Conservation (phyloP, 1,284 basidiomycete genomes). For the Wallemia mellicola region DNA sequence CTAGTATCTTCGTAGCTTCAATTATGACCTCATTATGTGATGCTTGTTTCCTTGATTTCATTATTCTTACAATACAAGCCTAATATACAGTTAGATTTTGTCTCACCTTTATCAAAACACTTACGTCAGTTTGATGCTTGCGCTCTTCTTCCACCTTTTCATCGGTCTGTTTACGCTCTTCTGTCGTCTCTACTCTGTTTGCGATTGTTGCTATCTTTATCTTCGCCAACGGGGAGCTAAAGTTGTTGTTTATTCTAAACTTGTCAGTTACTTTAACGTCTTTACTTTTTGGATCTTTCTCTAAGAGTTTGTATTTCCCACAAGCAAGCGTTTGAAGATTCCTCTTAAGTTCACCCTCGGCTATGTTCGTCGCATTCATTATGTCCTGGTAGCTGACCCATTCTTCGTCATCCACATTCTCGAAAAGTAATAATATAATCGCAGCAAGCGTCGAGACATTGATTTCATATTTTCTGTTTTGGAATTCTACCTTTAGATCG, state of each 20-base stretch:
- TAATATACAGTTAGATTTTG: slow-evolving; percentile 12
- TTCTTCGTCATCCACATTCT: slow-evolving; percentile 18
- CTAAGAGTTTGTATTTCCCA: slow-evolving; percentile 78
- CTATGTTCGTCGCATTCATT: slow-evolving; percentile 31
- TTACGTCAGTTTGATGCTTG: slow-evolving; percentile 60
- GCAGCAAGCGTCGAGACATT: slow-evolving; percentile 77
- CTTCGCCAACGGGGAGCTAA: slow-evolving; percentile 48
- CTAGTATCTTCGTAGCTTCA: slow-evolving; percentile 65
- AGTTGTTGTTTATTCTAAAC: slow-evolving; percentile 68
- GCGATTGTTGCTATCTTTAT: slow-evolving; percentile 86
- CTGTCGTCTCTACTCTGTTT: slow-evolving; percentile 48
- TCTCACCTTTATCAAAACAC: slow-evolving; percentile 9
- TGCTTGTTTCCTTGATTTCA: slow-evolving; percentile 87
- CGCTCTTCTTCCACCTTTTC: slow-evolving; percentile 79
- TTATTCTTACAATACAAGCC: slow-evolving; percentile 89
- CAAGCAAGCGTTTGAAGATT: slow-evolving; percentile 88
- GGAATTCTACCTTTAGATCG: slow-evolving; percentile 64
- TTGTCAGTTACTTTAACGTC: slow-evolving; percentile 45
- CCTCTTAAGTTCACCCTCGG: slow-evolving; percentile 50
- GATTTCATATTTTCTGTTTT: slow-evolving; percentile 48
- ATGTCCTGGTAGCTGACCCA: slow-evolving; percentile 18
- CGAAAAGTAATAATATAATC: slow-evolving; percentile 66
- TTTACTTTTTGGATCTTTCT: slow-evolving; percentile 62
- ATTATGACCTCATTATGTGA: slow-evolving; percentile 64
- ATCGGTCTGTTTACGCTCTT: slow-evolving; percentile 71